Conservation (phyloP, 2,329 filamentous ascomycete species). For the Lachnellula hyalina region DNA sequence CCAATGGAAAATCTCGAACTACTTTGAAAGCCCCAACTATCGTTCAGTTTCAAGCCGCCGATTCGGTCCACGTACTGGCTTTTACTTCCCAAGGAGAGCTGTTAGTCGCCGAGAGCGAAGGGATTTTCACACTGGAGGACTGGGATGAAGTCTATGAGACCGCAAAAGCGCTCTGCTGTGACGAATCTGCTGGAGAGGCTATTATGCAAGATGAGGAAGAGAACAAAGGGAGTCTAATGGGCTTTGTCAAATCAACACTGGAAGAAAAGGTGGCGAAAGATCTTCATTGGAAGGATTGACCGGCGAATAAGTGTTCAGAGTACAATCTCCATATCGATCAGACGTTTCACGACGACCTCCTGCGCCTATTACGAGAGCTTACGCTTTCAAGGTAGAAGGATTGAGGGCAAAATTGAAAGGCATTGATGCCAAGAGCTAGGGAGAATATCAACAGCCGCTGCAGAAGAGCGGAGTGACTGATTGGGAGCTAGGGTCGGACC, state of each 20-base stretch:
- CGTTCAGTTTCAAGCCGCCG: conserved; percentile 54
- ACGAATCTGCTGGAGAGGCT: conserved; percentile 24
- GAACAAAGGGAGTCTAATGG: conserved; percentile 42
- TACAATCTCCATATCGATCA: conserved; percentile 5
- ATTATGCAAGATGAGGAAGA: conserved; percentile 37
- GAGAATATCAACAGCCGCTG: conserved; percentile 4
- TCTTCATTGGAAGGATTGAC: conserved; percentile 49
- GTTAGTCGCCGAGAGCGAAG: conserved; percentile 76
- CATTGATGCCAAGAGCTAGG: conserved; percentile 18
- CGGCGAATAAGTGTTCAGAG: conserved; percentile 6
- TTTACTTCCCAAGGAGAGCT: conserved; percentile 72
- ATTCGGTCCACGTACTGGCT: conserved; percentile 75
- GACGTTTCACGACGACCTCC: conserved; percentile 6
- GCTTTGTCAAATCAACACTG: conserved; percentile 57
- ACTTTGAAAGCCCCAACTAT: conserved; percentile 58
- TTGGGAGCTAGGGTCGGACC: conserved; percentile 15
- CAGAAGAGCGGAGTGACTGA: conserved; percentile 1
- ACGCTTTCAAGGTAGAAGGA: neutral
- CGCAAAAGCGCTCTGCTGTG: conserved; percentile 62
- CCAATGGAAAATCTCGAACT: conserved; percentile 35
- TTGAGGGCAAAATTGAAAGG: conserved; percentile 7
- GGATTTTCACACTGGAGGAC: conserved; percentile 65
- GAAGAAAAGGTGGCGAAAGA: conserved; percentile 50
- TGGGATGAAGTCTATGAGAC: conserved; percentile 68
- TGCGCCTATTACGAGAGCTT: neutral